Evolutionary conservation across 768 basidiomycete species (phyloP).

Genomic region (Omphalotus guepiniiformis): DNA sequence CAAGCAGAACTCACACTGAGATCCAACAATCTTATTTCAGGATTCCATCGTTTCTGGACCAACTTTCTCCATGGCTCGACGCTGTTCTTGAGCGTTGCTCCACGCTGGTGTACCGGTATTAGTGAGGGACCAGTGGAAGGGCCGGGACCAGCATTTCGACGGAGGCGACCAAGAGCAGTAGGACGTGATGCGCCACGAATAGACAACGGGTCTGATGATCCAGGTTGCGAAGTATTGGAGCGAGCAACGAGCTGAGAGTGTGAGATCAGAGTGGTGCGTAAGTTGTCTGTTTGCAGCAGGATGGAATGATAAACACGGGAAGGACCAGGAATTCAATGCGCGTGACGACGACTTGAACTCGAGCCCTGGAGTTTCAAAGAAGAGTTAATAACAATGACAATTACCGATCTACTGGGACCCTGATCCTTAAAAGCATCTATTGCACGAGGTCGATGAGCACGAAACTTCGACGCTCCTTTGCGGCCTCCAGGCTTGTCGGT

Average conservation of each 20-base stretch:
- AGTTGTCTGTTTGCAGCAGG: conserved; percentile 23
- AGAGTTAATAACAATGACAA: conserved; percentile 37
- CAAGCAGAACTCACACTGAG: conserved; percentile 60
- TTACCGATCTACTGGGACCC: conserved; percentile 58
- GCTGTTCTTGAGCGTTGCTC: conserved; percentile 9
- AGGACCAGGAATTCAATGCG: conserved; percentile 33
- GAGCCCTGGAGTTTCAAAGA: conserved; percentile 15
- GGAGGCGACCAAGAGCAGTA: conserved; percentile 47
- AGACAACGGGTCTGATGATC: conserved; percentile 50
- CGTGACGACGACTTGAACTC: conserved; percentile 33
- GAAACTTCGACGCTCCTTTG: conserved; percentile 60
- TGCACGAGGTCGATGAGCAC: conserved; percentile 55
- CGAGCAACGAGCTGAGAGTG: conserved; percentile 37
- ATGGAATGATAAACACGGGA: conserved; percentile 20
- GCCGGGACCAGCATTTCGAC: conserved; percentile 52
- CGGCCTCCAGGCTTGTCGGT: conserved; percentile 69
- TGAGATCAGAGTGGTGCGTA: conserved; percentile 21
- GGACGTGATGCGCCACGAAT: conserved; percentile 63
- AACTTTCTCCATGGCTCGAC: conserved; percentile 76
- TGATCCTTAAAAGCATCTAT: conserved; percentile 56
- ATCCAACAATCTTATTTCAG: conserved; percentile 67
- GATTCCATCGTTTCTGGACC: conserved; percentile 68
- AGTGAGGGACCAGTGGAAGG: conserved; percentile 3
- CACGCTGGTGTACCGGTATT: conserved; percentile 5
- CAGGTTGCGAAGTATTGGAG: conserved; percentile 31